A percentile compares a stretch with the other conserved stretches of the same genome.
Evolutionary conservation across 805 yeast species (phyloP).

Genomic region (Metschnikowia peoriensis): DNA sequence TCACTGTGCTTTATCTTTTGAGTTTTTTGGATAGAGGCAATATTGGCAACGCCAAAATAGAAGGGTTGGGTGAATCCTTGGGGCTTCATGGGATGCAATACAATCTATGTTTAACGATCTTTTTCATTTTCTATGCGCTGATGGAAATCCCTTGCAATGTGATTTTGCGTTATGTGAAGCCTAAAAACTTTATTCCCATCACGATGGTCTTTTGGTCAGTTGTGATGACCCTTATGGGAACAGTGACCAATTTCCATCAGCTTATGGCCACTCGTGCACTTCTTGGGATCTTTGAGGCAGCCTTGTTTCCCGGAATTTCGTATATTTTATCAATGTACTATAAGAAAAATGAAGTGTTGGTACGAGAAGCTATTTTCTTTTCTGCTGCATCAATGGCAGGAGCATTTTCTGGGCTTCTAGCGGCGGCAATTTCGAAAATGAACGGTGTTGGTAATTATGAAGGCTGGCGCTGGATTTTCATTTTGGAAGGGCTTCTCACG

Average conservation of each 20-base stretch:
- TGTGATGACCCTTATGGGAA: slow-evolving; percentile 65
- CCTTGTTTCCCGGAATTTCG: slow-evolving; percentile 74
- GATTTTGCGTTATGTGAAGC: slow-evolving; percentile 54
- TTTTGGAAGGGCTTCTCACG: slow-evolving; percentile 18
- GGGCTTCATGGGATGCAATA: slow-evolving; percentile 56
- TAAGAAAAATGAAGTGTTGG: slow-evolving; percentile 62
- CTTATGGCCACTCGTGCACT: slow-evolving; percentile 62
- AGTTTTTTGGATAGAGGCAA: slow-evolving; percentile 82
- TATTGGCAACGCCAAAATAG: slow-evolving; percentile 75
- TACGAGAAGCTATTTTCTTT: slow-evolving; percentile 67
- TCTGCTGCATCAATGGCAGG: slow-evolving; percentile 74
- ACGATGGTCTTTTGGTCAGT: slow-evolving; percentile 63
- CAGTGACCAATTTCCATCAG: slow-evolving; percentile 55
- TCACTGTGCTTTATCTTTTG: slow-evolving; percentile 68
- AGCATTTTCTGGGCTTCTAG: slow-evolving; percentile 74
- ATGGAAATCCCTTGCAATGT: slow-evolving; percentile 68
- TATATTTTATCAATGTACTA: slow-evolving; percentile 68
- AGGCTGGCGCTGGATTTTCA: slow-evolving; percentile 20
- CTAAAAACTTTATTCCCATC: slow-evolving; percentile 60
- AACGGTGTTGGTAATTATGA: slow-evolving; percentile 29
- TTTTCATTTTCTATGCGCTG: slow-evolving; percentile 67
- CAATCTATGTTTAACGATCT: slow-evolving; percentile 63
- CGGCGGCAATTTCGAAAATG: slow-evolving; percentile 59
- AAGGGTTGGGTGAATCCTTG: slow-evolving; percentile 60
- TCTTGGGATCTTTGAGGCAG: slow-evolving; percentile 67